Percentiles rank a stretch among this genome's conserved stretches.
phyloP scores from a whole-genome alignment of 345 rosid species.

The Euphorbia peplus region DNA sequence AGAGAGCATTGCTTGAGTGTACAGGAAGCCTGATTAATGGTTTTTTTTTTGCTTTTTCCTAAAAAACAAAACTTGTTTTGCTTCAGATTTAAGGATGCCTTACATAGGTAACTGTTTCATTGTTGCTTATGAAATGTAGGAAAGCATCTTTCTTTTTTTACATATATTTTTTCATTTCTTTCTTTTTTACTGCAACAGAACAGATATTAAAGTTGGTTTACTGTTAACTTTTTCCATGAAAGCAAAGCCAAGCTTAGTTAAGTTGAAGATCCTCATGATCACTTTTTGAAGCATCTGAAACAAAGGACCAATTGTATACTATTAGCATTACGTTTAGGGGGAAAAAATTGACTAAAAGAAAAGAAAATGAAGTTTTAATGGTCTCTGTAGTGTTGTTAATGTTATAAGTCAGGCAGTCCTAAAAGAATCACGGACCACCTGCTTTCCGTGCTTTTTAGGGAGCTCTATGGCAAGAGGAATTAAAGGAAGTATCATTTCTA shows the following conservation, averaged over 20 bases:
- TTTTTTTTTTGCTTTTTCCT: not conserved
- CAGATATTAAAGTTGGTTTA: not conserved
- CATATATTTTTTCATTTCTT: conserved; percentile 3
- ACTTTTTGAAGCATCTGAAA: not conserved
- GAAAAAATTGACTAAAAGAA: not conserved
- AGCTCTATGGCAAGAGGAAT: not conserved
- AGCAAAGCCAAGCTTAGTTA: not conserved
- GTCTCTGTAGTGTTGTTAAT: conserved; percentile 14
- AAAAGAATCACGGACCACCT: conserved; percentile 39
- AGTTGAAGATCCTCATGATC: not conserved
- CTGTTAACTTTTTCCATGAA: conserved; percentile 10
- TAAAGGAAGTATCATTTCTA: conserved; percentile 3
- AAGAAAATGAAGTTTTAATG: not conserved
- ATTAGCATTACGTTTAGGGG: too few relatives aligned
- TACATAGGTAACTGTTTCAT: conserved; percentile 24
- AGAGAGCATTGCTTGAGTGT: conserved; percentile 28
- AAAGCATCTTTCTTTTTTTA: conserved; percentile 8
- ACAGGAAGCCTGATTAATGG: conserved; percentile 36
- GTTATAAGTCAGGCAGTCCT: not conserved
- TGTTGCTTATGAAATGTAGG: conserved; percentile 25
- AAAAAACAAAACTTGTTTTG: conserved; percentile 15
- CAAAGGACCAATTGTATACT: too few relatives aligned
- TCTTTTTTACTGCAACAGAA: not conserved
- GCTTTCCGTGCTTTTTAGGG: conserved; percentile 33
- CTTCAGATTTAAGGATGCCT: conserved; percentile 36